phyloP scores from a whole-genome alignment of 2,329 filamentous ascomycete species.

The Akanthomyces muscarius region DNA sequence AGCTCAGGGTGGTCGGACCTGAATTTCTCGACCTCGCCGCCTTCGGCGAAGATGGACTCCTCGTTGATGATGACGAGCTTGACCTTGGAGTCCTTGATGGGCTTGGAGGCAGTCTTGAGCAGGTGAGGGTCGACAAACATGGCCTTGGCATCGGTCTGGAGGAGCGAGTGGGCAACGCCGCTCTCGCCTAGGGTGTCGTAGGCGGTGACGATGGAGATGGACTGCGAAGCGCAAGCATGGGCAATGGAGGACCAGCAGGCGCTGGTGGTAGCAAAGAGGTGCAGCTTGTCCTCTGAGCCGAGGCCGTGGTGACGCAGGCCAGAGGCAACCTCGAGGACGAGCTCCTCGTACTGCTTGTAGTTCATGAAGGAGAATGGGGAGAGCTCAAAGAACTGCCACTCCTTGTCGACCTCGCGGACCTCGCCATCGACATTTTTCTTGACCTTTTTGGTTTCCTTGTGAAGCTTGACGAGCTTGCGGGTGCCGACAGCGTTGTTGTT shows the following conservation, averaged over 20 bases:
- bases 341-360: slow-evolving; percentile 73
- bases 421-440: slow-evolving; percentile 83
- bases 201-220: slow-evolving; percentile 86
- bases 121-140: slow-evolving; percentile 87
- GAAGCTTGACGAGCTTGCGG: slow-evolving; percentile 70
- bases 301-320: slow-evolving; percentile 74
- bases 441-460: slow-evolving; percentile 82
- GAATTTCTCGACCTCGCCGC: slow-evolving; percentile 51
- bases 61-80: slow-evolving; percentile 62
- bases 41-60: slow-evolving; percentile 47
- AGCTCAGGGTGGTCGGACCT: slow-evolving; percentile 53
- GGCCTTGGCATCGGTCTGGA: slow-evolving; percentile 72
- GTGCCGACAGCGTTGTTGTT: slow-evolving; percentile 64
- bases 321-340: slow-evolving; percentile 64
- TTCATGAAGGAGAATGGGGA: slow-evolving; percentile 71
- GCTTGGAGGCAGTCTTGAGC: slow-evolving; percentile 53
- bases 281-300: slow-evolving; percentile 62
- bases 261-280: slow-evolving; percentile 82
- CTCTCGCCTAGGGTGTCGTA: slow-evolving; percentile 88
- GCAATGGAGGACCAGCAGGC: slow-evolving; percentile 80
- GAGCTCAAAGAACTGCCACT: slow-evolving; percentile 88
- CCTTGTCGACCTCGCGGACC: slow-evolving; percentile 77
- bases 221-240: slow-evolving; percentile 75
- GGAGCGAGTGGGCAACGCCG: slow-evolving; percentile 80
- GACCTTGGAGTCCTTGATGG: slow-evolving; percentile 55